These are phyloP conservation scores for Mycena chlorophos DNA, from an alignment of 768 basidiomycete species.

Conservation along the genomic window DNA sequence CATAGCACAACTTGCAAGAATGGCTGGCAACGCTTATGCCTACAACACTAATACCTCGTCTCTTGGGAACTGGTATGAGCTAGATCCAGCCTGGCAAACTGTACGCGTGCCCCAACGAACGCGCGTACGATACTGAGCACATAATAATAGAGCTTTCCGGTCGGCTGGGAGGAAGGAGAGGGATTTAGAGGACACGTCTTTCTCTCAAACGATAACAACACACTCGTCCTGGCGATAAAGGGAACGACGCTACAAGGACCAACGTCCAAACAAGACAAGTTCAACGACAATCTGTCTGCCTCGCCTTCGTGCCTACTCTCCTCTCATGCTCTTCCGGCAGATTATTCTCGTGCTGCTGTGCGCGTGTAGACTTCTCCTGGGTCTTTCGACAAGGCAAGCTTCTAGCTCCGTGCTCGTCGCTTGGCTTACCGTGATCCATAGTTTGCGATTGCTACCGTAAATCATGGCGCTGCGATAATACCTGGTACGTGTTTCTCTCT, in stretches of 20 bases:
- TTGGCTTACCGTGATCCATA: not conserved
- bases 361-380: slow-evolving; percentile 87
- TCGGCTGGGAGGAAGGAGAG: slow-evolving; percentile 73
- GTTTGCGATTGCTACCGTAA: slow-evolving; percentile 87
- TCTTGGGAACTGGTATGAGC: slow-evolving; percentile 86
- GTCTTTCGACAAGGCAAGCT: slow-evolving; percentile 51
- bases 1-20: slow-evolving; percentile 77
- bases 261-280: slow-evolving; percentile 89
- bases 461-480: slow-evolving; percentile 71
- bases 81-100: slow-evolving; percentile 73
- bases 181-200: slow-evolving; percentile 94
- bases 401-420: not conserved
- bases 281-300: slow-evolving; percentile 77
- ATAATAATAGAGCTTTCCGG: slow-evolving; percentile 65
- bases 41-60: slow-evolving; percentile 54
- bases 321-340: slow-evolving; percentile 5
- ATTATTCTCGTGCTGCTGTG: slow-evolving; percentile 92
- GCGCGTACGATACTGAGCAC: slow-evolving; percentile 8
- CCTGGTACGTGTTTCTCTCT: slow-evolving; percentile 41
- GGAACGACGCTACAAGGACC: slow-evolving; percentile 80
- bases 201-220: slow-evolving; percentile 72
- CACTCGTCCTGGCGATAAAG: slow-evolving; percentile 87
- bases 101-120: slow-evolving; percentile 28
- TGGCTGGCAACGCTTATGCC: slow-evolving; percentile 89
- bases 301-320: not conserved